Conservation (phyloP, 148 eudicot genomes). For the Camellia granthamiana region DNA sequence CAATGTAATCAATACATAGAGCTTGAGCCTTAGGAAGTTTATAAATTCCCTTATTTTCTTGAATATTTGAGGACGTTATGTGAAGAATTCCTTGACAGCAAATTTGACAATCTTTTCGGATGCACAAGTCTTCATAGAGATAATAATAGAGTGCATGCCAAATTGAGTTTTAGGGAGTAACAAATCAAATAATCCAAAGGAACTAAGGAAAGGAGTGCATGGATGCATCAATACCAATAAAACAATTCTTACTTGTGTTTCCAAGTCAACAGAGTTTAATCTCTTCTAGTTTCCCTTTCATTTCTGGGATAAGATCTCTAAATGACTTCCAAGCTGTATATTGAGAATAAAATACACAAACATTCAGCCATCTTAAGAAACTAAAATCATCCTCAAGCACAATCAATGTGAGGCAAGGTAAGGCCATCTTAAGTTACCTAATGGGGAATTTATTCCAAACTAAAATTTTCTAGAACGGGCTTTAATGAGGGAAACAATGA, state of each 20-base stretch:
- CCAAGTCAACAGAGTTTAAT: conserved; percentile 70
- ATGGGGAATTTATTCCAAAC: too few relatives aligned
- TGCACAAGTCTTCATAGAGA: neutral
- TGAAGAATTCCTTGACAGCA: neutral
- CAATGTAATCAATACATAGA: neutral
- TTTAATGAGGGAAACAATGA: neutral
- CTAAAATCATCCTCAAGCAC: neutral
- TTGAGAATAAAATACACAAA: conserved; percentile 8
- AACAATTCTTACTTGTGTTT: conserved; percentile 63
- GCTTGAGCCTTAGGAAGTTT: neutral
- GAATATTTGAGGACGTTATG: neutral
- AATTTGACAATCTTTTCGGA: neutral
- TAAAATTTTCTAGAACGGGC: neutral
- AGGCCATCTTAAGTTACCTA: neutral
- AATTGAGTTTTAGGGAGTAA: neutral
- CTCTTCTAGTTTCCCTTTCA: conserved; percentile 85
- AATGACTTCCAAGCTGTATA: conserved; percentile 90
- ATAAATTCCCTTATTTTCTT: neutral
- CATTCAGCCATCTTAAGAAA: conserved; percentile 8
- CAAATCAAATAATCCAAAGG: neutral
- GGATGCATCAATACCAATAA: neutral
- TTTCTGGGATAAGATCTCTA: conserved; percentile 95
- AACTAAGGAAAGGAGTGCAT: neutral
- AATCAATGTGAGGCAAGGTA: neutral
- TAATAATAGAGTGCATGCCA: neutral